These are phyloP conservation scores for Phytophthora quininea DNA, from an alignment of 352 stramenopile genomes.

Conservation along the genomic window DNA sequence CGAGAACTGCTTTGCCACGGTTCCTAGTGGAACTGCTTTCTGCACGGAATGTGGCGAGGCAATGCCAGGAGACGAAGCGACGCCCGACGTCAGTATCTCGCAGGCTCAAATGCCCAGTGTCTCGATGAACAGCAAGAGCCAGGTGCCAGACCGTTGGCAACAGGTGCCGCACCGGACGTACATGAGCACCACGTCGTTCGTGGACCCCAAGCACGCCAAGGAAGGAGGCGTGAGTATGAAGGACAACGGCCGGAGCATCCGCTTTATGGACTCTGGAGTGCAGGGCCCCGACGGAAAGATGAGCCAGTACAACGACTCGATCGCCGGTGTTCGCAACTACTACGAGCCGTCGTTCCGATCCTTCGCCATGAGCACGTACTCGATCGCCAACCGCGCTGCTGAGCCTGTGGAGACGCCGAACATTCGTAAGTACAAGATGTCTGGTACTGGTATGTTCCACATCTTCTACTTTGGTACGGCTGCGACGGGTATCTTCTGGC, in stretches of 20 bases:
- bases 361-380: conserved; percentile 91
- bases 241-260: conserved; percentile 81
- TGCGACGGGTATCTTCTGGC: conserved; percentile 73
- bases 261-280: conserved; percentile 87
- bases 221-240: conserved; percentile 75
- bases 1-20: conserved; percentile 90
- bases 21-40: conserved; percentile 82
- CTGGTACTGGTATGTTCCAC: conserved; percentile 82
- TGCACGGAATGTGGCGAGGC: conserved; percentile 90
- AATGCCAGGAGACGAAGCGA: conserved; percentile 75
- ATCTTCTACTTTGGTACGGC: conserved; percentile 82
- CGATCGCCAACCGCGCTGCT: conserved; percentile 86
- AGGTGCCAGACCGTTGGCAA: conserved; percentile 85
- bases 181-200: conserved; percentile 86
- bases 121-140: conserved; percentile 76
- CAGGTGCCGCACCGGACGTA: conserved; percentile 85
- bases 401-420: conserved; percentile 89
- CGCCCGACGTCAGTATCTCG: conserved; percentile 86
- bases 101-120: conserved; percentile 88
- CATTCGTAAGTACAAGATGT: conserved; percentile 93
- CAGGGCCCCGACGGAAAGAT: conserved; percentile 87
- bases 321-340: conserved; percentile 75
- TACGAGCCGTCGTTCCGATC: conserved; percentile 91
- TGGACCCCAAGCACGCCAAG: conserved; percentile 85
- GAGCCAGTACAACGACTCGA: conserved; percentile 84